Evolutionary conservation across 495 filamentous ascomycete species (phyloP).

Genomic region (Rostrohypoxylon terebratum): DNA sequence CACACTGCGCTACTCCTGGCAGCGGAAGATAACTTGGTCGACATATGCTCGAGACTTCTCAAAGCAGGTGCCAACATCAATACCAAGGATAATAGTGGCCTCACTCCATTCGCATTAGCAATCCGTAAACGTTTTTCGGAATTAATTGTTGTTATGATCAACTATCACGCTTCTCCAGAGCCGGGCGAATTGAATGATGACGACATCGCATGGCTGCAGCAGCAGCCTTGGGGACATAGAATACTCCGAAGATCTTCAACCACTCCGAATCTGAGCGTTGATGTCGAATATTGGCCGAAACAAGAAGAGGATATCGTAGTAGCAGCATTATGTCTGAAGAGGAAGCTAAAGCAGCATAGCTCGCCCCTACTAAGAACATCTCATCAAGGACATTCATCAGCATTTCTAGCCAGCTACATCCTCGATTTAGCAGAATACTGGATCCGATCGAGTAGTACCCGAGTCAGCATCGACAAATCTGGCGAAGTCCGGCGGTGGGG

Average conservation of each 20-base stretch:
- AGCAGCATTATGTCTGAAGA: conserved; percentile 28
- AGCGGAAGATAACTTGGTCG: conserved; percentile 9
- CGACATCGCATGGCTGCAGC: conserved; percentile 30
- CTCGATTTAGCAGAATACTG: conserved; percentile 44
- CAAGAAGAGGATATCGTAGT: conserved; percentile 29
- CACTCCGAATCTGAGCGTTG: background rate
- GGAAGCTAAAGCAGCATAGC: conserved; percentile 10
- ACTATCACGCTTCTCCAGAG: background rate
- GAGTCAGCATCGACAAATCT: conserved; percentile 32
- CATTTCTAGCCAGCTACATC: conserved; percentile 26
- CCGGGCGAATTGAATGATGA: conserved; percentile 1
- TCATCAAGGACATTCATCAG: background rate
- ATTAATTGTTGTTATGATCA: conserved; percentile 10
- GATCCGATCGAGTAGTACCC: conserved; percentile 30
- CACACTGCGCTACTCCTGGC: conserved; percentile 31
- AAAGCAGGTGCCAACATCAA: conserved; percentile 31
- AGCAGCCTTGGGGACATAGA: conserved; percentile 30
- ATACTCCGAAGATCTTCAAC: conserved; percentile 2
- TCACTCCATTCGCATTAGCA: conserved; percentile 17
- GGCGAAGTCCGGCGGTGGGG: conserved; percentile 37
- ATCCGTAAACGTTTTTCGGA: conserved; percentile 24
- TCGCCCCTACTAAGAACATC: background rate
- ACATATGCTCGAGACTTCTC: conserved; percentile 25
- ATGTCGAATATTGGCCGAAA: conserved; percentile 23
- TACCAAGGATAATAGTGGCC: background rate